phyloP scores from a whole-genome alignment of 768 basidiomycete species.

The Holtermannia corniformis region DNA sequence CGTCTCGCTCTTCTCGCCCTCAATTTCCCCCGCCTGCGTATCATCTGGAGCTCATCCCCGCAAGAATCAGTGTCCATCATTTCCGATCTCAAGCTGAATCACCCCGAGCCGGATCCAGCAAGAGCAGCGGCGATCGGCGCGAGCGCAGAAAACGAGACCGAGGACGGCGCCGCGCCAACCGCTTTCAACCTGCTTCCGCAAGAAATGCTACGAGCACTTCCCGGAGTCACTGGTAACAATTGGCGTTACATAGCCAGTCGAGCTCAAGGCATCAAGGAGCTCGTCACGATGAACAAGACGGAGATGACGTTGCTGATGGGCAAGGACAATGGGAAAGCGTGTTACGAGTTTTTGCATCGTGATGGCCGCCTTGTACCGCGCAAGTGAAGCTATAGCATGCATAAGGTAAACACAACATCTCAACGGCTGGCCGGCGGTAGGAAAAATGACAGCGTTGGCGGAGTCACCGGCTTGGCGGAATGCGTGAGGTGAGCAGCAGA shows the following conservation, averaged over 20 bases:
- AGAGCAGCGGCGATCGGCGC: constrained; percentile 72
- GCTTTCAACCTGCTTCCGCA: constrained; percentile 52
- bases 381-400: too few species aligned
- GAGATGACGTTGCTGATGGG: constrained; percentile 50
- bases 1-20: constrained; percentile 84
- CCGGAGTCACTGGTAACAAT: constrained; percentile 77
- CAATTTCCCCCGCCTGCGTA: constrained; percentile 79
- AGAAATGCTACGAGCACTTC: constrained; percentile 70
- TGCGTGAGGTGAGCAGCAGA: too few species aligned
- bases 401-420: too few species aligned
- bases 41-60: constrained; percentile 96
- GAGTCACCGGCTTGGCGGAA: too few species aligned
- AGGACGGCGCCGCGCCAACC: constrained; percentile 6
- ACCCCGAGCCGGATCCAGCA: constrained; percentile 66
- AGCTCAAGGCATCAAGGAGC: constrained; percentile 64
- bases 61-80: constrained; percentile 87
- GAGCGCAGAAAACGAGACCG: constrained; percentile 50
- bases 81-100: constrained; percentile 73
- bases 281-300: constrained; percentile 40
- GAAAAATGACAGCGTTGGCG: too few species aligned
- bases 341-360: constrained; percentile 61
- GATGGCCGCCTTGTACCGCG: too few species aligned
- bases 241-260: constrained; percentile 72
- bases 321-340: constrained; percentile 62
- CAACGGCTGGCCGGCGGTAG: too few species aligned